Evolutionary conservation across 441 rosid genomes (phyloP), one percentile per base, ranked within the genome.

Genomic region (Pelargonium australe): DNA sequence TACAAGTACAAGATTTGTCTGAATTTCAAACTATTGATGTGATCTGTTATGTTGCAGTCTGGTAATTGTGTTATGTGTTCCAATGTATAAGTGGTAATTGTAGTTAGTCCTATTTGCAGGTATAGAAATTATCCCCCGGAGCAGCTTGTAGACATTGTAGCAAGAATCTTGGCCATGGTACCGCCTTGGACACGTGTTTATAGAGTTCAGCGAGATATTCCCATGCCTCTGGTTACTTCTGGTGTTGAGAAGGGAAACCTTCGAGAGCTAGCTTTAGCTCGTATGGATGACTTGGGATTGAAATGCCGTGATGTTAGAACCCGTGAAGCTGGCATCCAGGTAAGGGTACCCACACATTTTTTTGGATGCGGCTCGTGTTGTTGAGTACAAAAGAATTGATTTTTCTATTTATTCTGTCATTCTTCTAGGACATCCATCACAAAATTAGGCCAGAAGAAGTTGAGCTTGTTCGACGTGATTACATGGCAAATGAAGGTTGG

Each of bases 161-260:
- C 99, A 72, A 84, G 99, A 85, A 95, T 95, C 76, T 83, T 95
- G 14, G 92, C 99, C 68, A 86, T 95, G 97, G 98, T 95, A 73
- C 99, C 99, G 68, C 99, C 99, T 44, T 95, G 99, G 97, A 95
- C 99, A 25, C 97, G 99, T 77, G 97, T 95, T 66, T 95, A 95
- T 80, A 88, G 99, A 82, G 97, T 95, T 79, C 99, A 95, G 75
- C 86, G 97, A 41, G 99, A 95, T 81, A 95, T 95, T 78, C 97
- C 97, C 51, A 95, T 95, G 99, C 99, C 99, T 74, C 75, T 95
- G 80, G 97, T 95, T 76, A 95, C 97, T 53, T 95, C 99, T 13
- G 99, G 99, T 53, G 99, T 95, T 77, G 99, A 95, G 86, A 95
- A 95, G 78, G 99, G 99, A 79, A 95, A 95, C 81, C 99, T 95